Evolutionary conservation across 83 land plant genomes (phyloP), one percentile per base, ranked within the genome.

Genomic region (Picea abies): DNA sequence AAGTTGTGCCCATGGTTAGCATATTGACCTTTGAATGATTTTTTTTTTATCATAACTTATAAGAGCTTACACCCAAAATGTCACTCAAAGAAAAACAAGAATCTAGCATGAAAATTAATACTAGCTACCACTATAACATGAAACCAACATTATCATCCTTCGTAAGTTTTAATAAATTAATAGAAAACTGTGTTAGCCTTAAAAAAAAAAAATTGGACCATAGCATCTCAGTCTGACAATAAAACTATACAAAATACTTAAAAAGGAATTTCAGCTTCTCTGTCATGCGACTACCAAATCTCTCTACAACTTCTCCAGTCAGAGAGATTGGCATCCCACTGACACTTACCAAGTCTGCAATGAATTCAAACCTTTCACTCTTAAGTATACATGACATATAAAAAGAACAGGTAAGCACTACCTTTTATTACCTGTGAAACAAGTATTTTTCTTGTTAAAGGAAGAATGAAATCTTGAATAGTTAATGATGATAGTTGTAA

Each of bases 261-360:
- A 88, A 86, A 78, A 97, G 94, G 80, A 97, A 97, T 62, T 82
- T 82, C 39, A 97, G 90, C 78, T 96, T 97, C 70, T 92, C 88
- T 15, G 90, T 84, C 76, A 87, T 90, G n/a, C 98, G 95, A 26
- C 72, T 63, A 10, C 91, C 88, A 87, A 95, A 97, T 19, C 96
- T 88, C 52, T 95, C 99, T 60, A 89, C 87, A 39, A 88, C 91
- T 85, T 95, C 98, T 37, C 92, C 91, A 58, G 75, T 70, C 16
- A 89, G 63, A 49, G 61, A 37, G 39, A 69, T 29, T 16, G 84
- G 68, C 41, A 72, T 8, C 15, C 2, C 85, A 52, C 80, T 41
- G 9, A 63, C 70, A 41, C 60, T 49, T 71, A 58, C 79, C 0
- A 25, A 56, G 19, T 23, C 41, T 39, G 58, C 22, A 41, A 72